Conservation (phyloP, 139 green algal species). For the Volvox reticuliferus region DNA sequence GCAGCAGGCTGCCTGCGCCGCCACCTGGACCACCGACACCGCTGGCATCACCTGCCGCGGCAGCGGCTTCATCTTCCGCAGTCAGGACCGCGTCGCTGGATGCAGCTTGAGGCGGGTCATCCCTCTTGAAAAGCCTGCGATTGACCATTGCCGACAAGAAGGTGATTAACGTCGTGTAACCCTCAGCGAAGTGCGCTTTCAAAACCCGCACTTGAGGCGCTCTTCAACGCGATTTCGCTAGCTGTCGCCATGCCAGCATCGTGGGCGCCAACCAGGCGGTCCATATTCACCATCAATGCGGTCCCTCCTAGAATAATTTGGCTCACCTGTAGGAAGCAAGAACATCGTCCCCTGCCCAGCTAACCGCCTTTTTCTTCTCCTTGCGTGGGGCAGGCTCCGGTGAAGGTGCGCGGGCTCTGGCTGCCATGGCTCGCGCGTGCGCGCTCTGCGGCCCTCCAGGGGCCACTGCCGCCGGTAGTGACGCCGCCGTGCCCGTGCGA, state of each 20-base stretch:
- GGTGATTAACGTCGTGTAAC: too few species aligned
- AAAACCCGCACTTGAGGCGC: too few species aligned
- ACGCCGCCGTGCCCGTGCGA: neutral
- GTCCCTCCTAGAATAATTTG: too few species aligned
- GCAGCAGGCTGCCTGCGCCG: neutral
- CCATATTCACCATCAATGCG: too few species aligned
- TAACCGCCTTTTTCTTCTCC: constrained; percentile 52
- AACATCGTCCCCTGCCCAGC: constrained; percentile 47
- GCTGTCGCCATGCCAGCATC: too few species aligned
- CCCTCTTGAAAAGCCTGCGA: constrained; percentile 42
- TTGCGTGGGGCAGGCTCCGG: constrained; percentile 41
- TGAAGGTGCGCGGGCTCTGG: constrained; percentile 39
- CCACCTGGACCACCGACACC: neutral
- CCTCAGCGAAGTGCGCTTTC: too few species aligned
- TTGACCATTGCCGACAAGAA: neutral
- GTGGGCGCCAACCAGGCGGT: too few species aligned
- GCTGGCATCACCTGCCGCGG: neutral
- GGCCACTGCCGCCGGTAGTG: constrained; percentile 38
- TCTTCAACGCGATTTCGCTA: too few species aligned
- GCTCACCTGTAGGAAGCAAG: constrained; percentile 24
- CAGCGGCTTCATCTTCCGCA: constrained; percentile 16
- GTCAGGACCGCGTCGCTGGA: neutral
- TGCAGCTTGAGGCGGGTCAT: constrained; percentile 32
- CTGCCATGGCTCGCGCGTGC: constrained; percentile 36
- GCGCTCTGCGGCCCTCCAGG: constrained; percentile 44